Evolutionary conservation across 2,329 filamentous ascomycete species (phyloP).

Genomic region (Fusarium staphyleae): DNA sequence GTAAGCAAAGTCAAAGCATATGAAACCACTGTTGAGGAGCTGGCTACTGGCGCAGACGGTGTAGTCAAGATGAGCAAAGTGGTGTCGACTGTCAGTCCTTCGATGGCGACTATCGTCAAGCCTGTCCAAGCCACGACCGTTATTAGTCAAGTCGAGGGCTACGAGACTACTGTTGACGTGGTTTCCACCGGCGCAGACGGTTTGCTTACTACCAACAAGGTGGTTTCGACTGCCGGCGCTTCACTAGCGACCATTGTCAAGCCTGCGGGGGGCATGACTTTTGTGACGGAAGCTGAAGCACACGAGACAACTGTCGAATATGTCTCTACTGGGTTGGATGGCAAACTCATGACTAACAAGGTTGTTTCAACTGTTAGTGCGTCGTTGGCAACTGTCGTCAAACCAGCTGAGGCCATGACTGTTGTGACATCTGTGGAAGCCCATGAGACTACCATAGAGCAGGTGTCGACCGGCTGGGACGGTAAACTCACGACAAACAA

Average conservation of each 20-base stretch:
- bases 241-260: too few species aligned
- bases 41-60: not conserved
- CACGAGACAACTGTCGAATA: slow-evolving; percentile 3
- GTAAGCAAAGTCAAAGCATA: not conserved
- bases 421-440: slow-evolving; percentile 1
- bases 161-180: too few species aligned
- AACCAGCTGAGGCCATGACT: not conserved
- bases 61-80: slow-evolving; percentile 1
- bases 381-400: too few species aligned
- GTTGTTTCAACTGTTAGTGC: too few species aligned
- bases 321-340: not conserved
- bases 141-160: not conserved
- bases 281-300: slow-evolving; percentile 2
- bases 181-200: not conserved
- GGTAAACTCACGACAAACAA: slow-evolving; percentile 23
- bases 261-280: not conserved
- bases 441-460: slow-evolving; percentile 19
- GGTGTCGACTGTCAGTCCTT: not conserved
- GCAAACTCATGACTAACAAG: not conserved
- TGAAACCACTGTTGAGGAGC: slow-evolving; percentile 5
- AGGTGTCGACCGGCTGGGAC: slow-evolving; percentile 19
- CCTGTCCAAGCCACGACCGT: slow-evolving; percentile 27
- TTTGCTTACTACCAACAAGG: not conserved
- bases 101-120: slow-evolving; percentile 15
- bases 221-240: too few species aligned